Evolutionary conservation across 2,329 filamentous ascomycete genomes (phyloP).

Genomic region (Lachnellula occidentalis): DNA sequence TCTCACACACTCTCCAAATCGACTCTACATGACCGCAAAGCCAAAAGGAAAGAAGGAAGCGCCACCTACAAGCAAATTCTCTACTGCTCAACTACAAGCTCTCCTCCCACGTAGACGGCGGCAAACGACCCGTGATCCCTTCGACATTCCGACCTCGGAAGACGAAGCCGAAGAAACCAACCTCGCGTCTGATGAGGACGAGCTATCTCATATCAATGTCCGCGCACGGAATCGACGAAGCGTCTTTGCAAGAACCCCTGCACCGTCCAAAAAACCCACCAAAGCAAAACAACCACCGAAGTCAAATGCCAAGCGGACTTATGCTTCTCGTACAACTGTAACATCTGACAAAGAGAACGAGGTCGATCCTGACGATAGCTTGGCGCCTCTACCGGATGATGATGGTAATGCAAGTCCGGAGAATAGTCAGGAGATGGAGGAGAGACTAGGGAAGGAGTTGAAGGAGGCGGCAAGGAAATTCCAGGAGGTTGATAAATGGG

Average conservation of each 20-base stretch:
- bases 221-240: conserved; percentile 31
- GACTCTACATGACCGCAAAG: conserved; percentile 14
- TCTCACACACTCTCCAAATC: conserved; percentile 60
- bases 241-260: conserved; percentile 16
- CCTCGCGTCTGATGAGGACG: conserved; percentile 49
- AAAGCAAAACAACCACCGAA: conserved; percentile 19
- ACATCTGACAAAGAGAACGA: conserved; percentile 56
- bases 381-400: conserved; percentile 42
- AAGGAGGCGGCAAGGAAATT: conserved; percentile 58
- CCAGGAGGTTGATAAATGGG: conserved; percentile 63
- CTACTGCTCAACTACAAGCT: conserved; percentile 34
- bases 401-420: conserved; percentile 31
- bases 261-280: conserved; percentile 22
- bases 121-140: conserved; percentile 28
- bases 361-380: conserved; percentile 33
- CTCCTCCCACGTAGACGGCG: conserved; percentile 32
- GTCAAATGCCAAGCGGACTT: conserved; percentile 38
- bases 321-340: conserved; percentile 35
- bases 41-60: conserved; percentile 13
- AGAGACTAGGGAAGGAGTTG: conserved; percentile 41
- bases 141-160: conserved; percentile 39
- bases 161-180: conserved; percentile 44
- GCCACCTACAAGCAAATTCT: conserved; percentile 24
- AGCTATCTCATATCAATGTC: conserved; percentile 44
- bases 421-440: conserved; percentile 35